These are phyloP conservation scores for Neurospora sp. DNA, from an alignment of 495 filamentous ascomycete species.

Conservation along the genomic window DNA sequence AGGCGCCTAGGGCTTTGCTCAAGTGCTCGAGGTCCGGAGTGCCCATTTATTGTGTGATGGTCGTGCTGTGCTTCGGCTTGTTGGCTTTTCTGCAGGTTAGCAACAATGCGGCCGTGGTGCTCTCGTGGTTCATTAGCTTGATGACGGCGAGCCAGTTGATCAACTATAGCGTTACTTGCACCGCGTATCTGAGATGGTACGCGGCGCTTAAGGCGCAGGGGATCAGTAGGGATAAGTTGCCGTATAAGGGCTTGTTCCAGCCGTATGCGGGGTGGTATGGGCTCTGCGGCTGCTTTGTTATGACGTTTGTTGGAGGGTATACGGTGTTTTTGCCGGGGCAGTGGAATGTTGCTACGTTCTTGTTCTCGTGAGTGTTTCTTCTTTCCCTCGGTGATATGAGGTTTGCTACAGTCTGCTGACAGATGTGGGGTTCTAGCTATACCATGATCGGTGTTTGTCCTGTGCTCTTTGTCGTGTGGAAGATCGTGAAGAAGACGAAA, in stretches of 20 bases:
- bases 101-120: constrained; percentile 53
- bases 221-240: constrained; percentile 49
- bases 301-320: constrained; percentile 70
- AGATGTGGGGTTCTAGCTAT: constrained; percentile 27
- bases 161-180: constrained; percentile 60
- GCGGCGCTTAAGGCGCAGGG: constrained; percentile 60
- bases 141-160: constrained; percentile 67
- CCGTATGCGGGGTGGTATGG: constrained; percentile 65
- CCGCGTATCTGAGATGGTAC: constrained; percentile 65
- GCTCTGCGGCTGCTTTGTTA: constrained; percentile 48
- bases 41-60: constrained; percentile 49
- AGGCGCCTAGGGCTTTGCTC: constrained; percentile 55
- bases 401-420: neutral
- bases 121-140: constrained; percentile 67
- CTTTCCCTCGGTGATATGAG: neutral
- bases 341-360: constrained; percentile 64
- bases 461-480: constrained; percentile 59
- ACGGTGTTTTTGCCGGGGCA: constrained; percentile 56
- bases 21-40: constrained; percentile 52
- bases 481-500: constrained; percentile 54
- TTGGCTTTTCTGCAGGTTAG: constrained; percentile 66
- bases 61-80: constrained; percentile 54
- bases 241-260: constrained; percentile 56
- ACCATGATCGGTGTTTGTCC: constrained; percentile 60
- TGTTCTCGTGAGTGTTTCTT: constrained; percentile 52